Conservation (phyloP, 306 rosid genomes). For the Chamaecrista fasciculata region DNA sequence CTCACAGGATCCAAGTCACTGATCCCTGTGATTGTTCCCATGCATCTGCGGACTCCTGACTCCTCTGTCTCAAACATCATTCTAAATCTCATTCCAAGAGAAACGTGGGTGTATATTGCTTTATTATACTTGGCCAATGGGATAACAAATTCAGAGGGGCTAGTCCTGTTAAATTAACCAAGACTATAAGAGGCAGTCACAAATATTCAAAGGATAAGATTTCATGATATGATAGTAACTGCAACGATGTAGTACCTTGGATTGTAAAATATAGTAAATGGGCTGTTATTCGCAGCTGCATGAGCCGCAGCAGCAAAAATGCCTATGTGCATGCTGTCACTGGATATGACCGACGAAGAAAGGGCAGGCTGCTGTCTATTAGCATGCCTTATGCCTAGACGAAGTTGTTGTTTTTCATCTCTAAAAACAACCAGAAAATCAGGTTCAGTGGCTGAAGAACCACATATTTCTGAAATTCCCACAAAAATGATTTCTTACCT, state of each 20-base stretch:
- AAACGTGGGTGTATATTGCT: conserved; percentile 87
- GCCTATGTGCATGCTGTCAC: conserved; percentile 99
- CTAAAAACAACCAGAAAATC: conserved; percentile 38
- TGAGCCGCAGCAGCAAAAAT: conserved; percentile 99
- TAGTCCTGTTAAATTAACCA: conserved; percentile 68
- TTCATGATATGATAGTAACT: neutral
- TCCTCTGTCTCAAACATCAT: conserved; percentile 99
- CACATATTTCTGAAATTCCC: conserved; percentile 23
- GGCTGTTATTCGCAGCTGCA: conserved; percentile 93
- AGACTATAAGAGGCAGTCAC: conserved; percentile 29
- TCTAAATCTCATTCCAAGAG: conserved; percentile 96
- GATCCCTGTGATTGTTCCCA: conserved; percentile 92
- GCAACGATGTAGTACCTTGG: conserved; percentile 61
- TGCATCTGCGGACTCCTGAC: conserved; percentile 91
- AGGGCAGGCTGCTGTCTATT: conserved; percentile 93
- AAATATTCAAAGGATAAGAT: conserved; percentile 27
- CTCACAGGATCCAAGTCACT: conserved; percentile 81
- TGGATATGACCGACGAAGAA: conserved; percentile 94
- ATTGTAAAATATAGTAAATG: conserved; percentile 90
- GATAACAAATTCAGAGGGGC: conserved; percentile 93
- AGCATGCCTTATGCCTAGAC: conserved; percentile 82
- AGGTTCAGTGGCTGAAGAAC: conserved; percentile 21
- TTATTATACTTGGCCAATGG: conserved; percentile 92
- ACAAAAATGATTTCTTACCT: conserved; percentile 47
- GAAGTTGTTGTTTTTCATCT: conserved; percentile 91